Percentiles rank a stretch among this genome's conserved stretches.
Evolutionary conservation across 2,329 filamentous ascomycete species (phyloP).

Genomic region (Sarocladium oryzae): DNA sequence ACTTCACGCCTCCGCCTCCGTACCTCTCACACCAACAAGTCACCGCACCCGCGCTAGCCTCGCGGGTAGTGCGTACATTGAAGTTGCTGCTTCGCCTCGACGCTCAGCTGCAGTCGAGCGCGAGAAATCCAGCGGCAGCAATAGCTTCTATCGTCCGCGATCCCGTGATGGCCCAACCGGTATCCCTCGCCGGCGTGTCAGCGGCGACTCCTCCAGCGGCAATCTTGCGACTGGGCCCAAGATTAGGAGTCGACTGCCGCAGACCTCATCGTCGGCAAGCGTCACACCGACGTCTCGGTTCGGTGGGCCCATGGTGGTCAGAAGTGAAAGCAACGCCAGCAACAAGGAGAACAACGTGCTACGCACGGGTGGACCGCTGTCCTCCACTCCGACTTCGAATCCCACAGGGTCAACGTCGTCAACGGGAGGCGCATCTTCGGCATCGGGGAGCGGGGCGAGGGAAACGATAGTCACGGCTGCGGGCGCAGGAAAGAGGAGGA

Average conservation of each 20-base stretch:
- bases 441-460: not conserved
- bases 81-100: conserved; percentile 44
- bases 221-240: conserved; percentile 15
- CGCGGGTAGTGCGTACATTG: conserved; percentile 39
- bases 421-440: not conserved
- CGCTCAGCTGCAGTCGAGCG: conserved; percentile 34
- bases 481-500: not conserved
- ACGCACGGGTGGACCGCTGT: not conserved
- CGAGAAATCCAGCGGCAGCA: conserved; percentile 19
- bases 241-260: conserved; percentile 32
- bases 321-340: conserved; percentile 33
- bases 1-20: conserved; percentile 40
- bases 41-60: conserved; percentile 31
- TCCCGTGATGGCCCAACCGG: conserved; percentile 35
- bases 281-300: conserved; percentile 8
- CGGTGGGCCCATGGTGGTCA: conserved; percentile 21
- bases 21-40: conserved; percentile 47
- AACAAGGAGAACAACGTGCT: conserved; percentile 30
- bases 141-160: conserved; percentile 32
- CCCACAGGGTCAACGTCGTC: conserved; percentile 13
- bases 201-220: conserved; percentile 29
- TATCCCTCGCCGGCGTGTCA: conserved; percentile 34
- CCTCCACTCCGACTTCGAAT: conserved; percentile 10
- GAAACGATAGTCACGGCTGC: conserved; percentile 1
- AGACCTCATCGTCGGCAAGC: conserved; percentile 27